These are phyloP conservation scores for Salix arbutifolia DNA, from an alignment of 345 rosid species.

Conservation along the genomic window DNA sequence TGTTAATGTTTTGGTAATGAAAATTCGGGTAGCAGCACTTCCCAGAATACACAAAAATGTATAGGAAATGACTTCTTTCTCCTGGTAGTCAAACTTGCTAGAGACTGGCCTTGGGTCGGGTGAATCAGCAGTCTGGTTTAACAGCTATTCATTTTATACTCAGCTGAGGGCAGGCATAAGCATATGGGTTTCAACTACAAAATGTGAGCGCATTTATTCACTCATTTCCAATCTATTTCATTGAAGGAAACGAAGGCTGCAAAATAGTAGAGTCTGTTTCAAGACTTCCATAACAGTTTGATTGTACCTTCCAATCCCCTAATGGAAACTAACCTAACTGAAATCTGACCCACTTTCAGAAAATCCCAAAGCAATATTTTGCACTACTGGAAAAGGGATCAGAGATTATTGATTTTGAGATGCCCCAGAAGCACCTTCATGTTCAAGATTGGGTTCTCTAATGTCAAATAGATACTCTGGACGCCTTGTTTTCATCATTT, in stretches of 20 bases:
- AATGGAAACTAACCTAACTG: neutral
- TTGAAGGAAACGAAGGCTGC: no score
- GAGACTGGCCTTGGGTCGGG: no score
- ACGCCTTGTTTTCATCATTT: neutral
- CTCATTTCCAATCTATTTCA: neutral
- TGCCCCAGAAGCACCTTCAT: constrained; percentile 1
- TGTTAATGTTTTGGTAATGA: neutral
- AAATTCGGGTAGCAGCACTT: neutral
- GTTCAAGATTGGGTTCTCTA: neutral
- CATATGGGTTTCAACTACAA: neutral
- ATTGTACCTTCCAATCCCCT: neutral
- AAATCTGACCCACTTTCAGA: neutral
- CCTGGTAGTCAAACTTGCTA: neutral
- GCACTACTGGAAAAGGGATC: neutral
- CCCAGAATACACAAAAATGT: no score
- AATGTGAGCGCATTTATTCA: neutral
- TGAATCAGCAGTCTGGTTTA: no score
- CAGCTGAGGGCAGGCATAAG: no score
- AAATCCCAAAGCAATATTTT: neutral
- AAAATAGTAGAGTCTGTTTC: no score
- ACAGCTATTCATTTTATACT: no score
- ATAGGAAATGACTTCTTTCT: neutral
- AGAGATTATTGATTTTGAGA: neutral
- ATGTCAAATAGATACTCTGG: neutral
- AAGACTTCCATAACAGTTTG: no score